Percentiles rank a stretch among this genome's conserved stretches.
Conservation (phyloP, 164 flowering plant genomes). For the Vitis labrusca region DNA sequence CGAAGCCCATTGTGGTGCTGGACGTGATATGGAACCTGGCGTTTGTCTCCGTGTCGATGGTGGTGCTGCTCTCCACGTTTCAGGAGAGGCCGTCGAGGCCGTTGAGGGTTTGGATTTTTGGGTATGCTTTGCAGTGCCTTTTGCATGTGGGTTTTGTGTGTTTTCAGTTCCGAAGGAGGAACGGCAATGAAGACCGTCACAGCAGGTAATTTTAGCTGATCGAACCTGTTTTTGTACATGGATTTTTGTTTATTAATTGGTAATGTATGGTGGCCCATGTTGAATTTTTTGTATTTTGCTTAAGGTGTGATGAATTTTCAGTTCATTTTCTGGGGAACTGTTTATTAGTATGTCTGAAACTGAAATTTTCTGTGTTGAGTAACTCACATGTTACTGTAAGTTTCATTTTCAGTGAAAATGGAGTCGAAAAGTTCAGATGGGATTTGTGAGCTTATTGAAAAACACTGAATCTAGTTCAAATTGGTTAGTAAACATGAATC, state of each 20-base stretch:
- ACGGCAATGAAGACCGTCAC: constrained; percentile 11
- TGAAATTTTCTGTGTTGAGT: too few species aligned
- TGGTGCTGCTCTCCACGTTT: constrained; percentile 37
- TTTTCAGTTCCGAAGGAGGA: constrained; percentile 35
- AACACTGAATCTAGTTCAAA: too few species aligned
- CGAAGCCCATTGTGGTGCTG: constrained; percentile 51
- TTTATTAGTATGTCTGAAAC: too few species aligned
- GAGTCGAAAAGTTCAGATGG: too few species aligned
- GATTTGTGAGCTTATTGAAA: too few species aligned
- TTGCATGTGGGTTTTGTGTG: constrained; percentile 61
- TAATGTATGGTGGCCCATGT: background rate
- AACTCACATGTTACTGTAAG: too few species aligned
- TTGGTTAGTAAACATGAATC: too few species aligned
- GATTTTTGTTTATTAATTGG: background rate
- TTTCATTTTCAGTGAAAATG: too few species aligned
- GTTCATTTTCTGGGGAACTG: too few species aligned
- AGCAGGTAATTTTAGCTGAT: constrained; percentile 24
- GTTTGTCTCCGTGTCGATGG: constrained; percentile 45
- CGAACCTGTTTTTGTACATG: too few species aligned
- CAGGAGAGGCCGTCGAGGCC: constrained; percentile 60
- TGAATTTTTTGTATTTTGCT: too few species aligned
- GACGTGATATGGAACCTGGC: constrained; percentile 71
- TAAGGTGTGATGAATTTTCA: too few species aligned
- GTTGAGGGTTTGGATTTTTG: constrained; percentile 61
- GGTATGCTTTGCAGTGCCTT: constrained; percentile 66